These are phyloP conservation scores for Gentiana straminea DNA, from an alignment of 257 asterid genomes.

Conservation along the genomic window DNA sequence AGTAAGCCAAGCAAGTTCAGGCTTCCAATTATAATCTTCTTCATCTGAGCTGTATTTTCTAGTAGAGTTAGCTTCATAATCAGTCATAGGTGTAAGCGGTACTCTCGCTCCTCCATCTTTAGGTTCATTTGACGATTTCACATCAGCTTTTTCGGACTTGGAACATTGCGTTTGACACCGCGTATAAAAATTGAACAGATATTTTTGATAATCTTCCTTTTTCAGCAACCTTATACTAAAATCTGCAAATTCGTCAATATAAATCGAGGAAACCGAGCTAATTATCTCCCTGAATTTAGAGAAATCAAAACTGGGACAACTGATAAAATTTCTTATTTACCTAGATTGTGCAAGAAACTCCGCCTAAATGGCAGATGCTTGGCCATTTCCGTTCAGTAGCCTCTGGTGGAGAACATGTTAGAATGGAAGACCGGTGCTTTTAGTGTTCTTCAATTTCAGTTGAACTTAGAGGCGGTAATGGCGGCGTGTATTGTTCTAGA, in stretches of 20 bases:
- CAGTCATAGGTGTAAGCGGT: constrained; percentile 9
- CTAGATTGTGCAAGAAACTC: constrained; percentile 28
- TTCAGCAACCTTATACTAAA: constrained; percentile 24
- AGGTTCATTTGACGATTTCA: constrained; percentile 17
- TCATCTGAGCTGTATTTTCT: constrained; percentile 27
- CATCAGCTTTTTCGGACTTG: constrained; percentile 28
- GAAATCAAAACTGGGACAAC: background rate
- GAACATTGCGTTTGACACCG: constrained; percentile 52
- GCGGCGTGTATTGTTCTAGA: no score
- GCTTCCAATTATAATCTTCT: constrained; percentile 56
- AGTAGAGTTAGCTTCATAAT: constrained; percentile 11
- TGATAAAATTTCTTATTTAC: constrained; percentile 9
- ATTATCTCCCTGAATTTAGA: background rate
- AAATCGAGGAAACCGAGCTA: background rate
- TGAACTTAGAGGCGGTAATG: no score
- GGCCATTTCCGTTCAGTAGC: constrained; percentile 22
- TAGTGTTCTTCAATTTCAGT: no score
- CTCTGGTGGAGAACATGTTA: background rate
- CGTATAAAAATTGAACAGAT: constrained; percentile 23
- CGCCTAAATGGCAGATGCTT: constrained; percentile 17
- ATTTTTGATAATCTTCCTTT: constrained; percentile 26
- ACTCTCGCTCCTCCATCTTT: constrained; percentile 2
- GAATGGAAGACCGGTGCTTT: no score
- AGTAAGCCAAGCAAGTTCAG: constrained; percentile 71
- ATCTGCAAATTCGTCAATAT: constrained; percentile 25